Percentiles rank a stretch among this genome's conserved stretches.
These are phyloP conservation scores for Fraxinus floribunda DNA, from an alignment of 305 asterid species.

Conservation along the genomic window DNA sequence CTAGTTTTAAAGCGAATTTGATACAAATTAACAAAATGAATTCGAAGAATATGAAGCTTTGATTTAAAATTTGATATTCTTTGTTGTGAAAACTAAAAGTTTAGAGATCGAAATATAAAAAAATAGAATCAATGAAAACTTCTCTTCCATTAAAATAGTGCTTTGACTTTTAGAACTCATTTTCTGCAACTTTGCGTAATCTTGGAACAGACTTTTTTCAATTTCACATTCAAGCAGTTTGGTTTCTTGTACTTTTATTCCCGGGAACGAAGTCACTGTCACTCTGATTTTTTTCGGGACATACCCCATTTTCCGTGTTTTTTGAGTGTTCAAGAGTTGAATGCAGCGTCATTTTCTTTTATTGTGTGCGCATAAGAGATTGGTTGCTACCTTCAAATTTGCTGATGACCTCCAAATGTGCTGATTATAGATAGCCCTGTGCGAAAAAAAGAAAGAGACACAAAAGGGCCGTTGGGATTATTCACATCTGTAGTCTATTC, in stretches of 20 bases:
- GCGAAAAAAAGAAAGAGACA: neutral
- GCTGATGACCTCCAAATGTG: neutral
- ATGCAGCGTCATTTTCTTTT: neutral
- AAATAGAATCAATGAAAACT: neutral
- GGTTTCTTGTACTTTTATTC: neutral
- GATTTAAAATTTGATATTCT: no score
- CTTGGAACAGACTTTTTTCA: neutral
- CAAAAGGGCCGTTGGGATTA: neutral
- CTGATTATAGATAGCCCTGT: neutral
- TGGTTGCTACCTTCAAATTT: constrained; percentile 2
- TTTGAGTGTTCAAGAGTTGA: neutral
- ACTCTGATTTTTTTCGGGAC: neutral
- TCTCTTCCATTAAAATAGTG: neutral
- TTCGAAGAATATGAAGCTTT: neutral
- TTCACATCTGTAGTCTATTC: neutral
- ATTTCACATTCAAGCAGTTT: neutral
- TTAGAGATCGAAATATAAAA: neutral
- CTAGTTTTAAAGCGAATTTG: neutral
- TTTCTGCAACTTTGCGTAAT: constrained; percentile 13
- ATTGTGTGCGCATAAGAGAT: constrained; percentile 5
- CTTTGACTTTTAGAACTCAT: neutral
- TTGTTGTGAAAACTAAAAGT: no score
- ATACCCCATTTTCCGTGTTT: constrained; percentile 20
- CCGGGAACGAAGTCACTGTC: constrained; percentile 12
- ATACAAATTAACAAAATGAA: neutral